Evolutionary conservation across 306 rosid species (phyloP), one percentile per base, ranked within the genome.

Genomic region (Prunus armeniaca): DNA sequence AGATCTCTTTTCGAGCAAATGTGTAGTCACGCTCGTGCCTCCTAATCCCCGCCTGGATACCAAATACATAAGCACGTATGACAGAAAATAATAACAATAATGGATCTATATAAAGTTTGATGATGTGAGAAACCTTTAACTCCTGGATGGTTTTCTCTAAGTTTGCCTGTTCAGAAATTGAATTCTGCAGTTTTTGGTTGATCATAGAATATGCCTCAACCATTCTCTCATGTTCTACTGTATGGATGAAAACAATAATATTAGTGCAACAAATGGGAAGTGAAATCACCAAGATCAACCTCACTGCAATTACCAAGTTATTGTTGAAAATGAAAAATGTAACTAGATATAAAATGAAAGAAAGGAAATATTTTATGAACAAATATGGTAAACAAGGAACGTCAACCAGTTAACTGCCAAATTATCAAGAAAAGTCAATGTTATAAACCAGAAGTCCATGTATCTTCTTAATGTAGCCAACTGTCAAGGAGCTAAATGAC

Each of bases 201-300:
- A 95, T 82, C 84, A 78, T 22, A 71, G 93, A 89, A 82, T 95
- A 95, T 50, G 99, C 88, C 71, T 90, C 96, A 52, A 75, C 84
- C 87, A 92, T 90, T 87, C 89, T 89, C 81, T 92, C 96, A 84
- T 95, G 97, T 75, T 95, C 97, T 76, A 69, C 99, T 95, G 90
- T 88, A 89, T 27, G 52, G 68, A 76, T 10, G 71, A 43, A 65
- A 78, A 22, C 69, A 76, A 24, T 63, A 24, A 27, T 41, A 71
- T 72, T 20, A 79, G 77, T 15, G 28, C 4, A 24, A 54, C 18
- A 75, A 66, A 65, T 63, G 5, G 45, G 67, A 15, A 63, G 24
- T n/a, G 62, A 57, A 22, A 85, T 27, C 43, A 56, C 76, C 71
- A 77, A 72, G 55, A 45, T 60, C 54, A 65, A 70, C 73, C n/a